Conservation (phyloP, 208 protist genomes). For the Crithidia mellificae region DNA sequence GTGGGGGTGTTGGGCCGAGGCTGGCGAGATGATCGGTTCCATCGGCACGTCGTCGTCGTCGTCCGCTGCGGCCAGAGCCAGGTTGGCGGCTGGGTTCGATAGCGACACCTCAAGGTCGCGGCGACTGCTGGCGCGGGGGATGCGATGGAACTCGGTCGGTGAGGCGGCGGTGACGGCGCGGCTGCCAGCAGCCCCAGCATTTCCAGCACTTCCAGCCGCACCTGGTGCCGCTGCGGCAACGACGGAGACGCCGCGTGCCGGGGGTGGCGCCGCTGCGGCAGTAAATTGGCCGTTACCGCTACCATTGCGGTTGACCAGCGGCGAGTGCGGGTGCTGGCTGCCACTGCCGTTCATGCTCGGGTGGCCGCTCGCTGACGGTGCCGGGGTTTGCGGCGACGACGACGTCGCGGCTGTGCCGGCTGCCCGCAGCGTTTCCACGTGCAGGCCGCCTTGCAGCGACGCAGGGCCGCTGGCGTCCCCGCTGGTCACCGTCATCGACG, state of each 20-base stretch:
- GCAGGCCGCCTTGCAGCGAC: slow-evolving; percentile 1
- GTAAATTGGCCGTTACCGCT: not conserved
- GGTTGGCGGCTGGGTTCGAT: not conserved
- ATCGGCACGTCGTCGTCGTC: slow-evolving; percentile 18
- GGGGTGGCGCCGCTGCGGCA: too few species aligned
- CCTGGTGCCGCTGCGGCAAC: too few species aligned
- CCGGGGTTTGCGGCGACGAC: not conserved
- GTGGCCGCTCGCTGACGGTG: not conserved
- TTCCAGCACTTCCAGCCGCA: too few species aligned
- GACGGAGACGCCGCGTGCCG: too few species aligned
- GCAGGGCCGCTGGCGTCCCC: not conserved
- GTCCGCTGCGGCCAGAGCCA: slow-evolving; percentile 8
- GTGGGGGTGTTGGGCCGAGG: not conserved
- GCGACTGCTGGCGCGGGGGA: not conserved
- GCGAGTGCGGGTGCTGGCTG: not conserved
- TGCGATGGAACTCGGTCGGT: not conserved
- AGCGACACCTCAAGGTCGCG: slow-evolving; percentile 8
- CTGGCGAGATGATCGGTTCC: slow-evolving; percentile 10
- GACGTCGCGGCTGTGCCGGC: not conserved
- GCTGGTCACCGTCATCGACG: not conserved
- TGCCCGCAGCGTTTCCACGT: not conserved
- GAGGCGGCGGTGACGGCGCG: not conserved
- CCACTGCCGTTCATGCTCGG: not conserved
- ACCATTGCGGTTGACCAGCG: not conserved
- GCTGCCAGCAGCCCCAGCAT: too few species aligned